Evolutionary conservation across 257 asterid species (phyloP).

Genomic region (Salvia hispanica): DNA sequence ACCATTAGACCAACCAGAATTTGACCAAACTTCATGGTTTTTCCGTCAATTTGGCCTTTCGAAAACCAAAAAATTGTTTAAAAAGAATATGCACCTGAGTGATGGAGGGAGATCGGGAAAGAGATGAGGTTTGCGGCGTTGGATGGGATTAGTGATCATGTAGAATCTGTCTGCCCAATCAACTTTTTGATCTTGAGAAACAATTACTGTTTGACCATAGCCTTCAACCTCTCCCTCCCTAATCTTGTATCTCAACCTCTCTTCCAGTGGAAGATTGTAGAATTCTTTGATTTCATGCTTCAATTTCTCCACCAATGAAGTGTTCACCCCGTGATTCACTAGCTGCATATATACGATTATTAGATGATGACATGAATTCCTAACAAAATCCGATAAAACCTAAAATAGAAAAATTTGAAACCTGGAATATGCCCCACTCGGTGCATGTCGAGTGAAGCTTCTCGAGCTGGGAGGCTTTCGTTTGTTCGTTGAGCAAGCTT

Average conservation of each 20-base stretch:
- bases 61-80: not conserved
- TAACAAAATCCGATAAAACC: too few relatives aligned
- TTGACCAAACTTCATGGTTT: too few relatives aligned
- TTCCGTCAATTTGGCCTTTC: too few relatives aligned
- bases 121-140: conserved; percentile 52
- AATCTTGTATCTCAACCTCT: conserved; percentile 43
- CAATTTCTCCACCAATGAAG: conserved; percentile 49
- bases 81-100: conserved; percentile 40
- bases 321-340: conserved; percentile 59
- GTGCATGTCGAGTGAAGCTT: too few relatives aligned
- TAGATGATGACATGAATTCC: too few relatives aligned
- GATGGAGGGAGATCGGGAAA: conserved; percentile 56
- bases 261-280: conserved; percentile 62
- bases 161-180: conserved; percentile 68
- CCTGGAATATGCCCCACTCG: too few relatives aligned
- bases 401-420: too few relatives aligned
- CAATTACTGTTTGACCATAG: conserved; percentile 42
- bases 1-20: too few relatives aligned
- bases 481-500: too few relatives aligned
- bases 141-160: conserved; percentile 51
- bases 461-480: too few relatives aligned
- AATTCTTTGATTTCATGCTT: conserved; percentile 55
- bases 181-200: conserved; percentile 39
- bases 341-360: conserved; percentile 35
- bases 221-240: conserved; percentile 60